Conservation (phyloP, 306 rosid genomes). For the Leucaena leucocephala region DNA sequence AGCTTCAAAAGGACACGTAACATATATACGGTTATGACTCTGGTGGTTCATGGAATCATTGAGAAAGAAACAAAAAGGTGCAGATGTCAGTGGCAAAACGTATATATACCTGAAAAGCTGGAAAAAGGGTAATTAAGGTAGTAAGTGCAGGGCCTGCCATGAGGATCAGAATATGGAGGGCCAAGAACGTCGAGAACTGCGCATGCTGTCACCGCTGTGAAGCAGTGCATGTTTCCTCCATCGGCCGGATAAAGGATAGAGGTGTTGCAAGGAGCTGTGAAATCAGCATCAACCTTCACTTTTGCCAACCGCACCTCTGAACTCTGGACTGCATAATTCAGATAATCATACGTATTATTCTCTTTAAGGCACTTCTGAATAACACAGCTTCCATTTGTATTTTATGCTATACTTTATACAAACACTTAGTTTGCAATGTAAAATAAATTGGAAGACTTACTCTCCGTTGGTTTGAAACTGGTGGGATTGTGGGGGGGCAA, state of each 20-base stretch:
- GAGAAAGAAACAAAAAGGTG: background rate
- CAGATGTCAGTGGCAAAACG: background rate
- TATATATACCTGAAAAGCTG: constrained; percentile 55
- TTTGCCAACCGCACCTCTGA: constrained; percentile 64
- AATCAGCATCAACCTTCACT: constrained; percentile 72
- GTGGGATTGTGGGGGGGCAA: constrained; percentile 45
- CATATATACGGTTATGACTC: background rate
- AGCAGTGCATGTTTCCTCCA: constrained; percentile 94
- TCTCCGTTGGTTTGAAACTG: constrained; percentile 46
- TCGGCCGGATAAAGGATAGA: constrained; percentile 85
- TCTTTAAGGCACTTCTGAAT: background rate
- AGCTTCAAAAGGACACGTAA: background rate
- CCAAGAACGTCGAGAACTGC: constrained; percentile 96
- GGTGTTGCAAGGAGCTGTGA: constrained; percentile 72
- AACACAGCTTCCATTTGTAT: background rate
- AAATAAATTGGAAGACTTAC: constrained; percentile 46
- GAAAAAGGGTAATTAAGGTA: constrained; percentile 61
- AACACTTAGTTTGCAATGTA: background rate
- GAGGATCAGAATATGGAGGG: constrained; percentile 82
- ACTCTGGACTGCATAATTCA: constrained; percentile 46
- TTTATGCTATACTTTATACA: background rate
- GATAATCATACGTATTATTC: constrained; percentile 2
- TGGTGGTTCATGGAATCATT: background rate
- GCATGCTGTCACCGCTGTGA: constrained; percentile 93
- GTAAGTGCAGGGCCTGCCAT: constrained; percentile 87